phyloP scores from a whole-genome alignment of 768 basidiomycete species.

The Infundibulicybe gibba region DNA sequence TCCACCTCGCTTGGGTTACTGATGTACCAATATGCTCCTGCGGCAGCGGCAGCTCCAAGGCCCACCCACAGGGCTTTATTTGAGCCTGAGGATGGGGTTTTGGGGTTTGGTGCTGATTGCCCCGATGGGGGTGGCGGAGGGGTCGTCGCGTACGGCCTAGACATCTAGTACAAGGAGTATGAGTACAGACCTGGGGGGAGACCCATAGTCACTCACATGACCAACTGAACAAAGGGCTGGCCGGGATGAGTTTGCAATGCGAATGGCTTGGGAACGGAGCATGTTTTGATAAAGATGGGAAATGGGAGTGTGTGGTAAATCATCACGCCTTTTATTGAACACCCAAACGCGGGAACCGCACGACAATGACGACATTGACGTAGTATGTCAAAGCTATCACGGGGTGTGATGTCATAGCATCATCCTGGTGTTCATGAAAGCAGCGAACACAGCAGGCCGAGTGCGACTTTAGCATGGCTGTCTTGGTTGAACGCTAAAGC shows the following conservation, averaged over 20 bases:
- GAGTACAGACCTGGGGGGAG: background rate
- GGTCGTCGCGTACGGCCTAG: constrained; percentile 24
- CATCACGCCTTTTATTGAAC: constrained; percentile 9
- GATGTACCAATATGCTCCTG: constrained; percentile 41
- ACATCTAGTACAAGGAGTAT: constrained; percentile 9
- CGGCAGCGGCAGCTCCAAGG: constrained; percentile 32
- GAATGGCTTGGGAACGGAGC: constrained; percentile 23
- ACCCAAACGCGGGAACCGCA: background rate
- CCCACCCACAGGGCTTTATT: constrained; percentile 29
- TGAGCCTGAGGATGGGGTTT: constrained; percentile 14
- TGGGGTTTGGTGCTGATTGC: constrained; percentile 22
- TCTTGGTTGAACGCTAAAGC: no score
- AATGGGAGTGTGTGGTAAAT: background rate
- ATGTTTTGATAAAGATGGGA: constrained; percentile 11
- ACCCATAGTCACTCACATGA: background rate
- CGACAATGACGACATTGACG: constrained; percentile 8
- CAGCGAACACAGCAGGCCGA: no score
- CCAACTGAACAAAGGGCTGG: background rate
- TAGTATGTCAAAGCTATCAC: background rate
- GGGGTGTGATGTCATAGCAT: constrained; percentile 9
- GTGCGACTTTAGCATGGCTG: no score
- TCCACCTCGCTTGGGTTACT: constrained; percentile 27
- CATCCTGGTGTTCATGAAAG: no score
- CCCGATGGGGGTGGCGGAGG: constrained; percentile 24
- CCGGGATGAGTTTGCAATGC: constrained; percentile 8